These are phyloP conservation scores for Mortierella sp. DNA, from an alignment of 371 early-diverging fungal genomes.

Conservation along the genomic window DNA sequence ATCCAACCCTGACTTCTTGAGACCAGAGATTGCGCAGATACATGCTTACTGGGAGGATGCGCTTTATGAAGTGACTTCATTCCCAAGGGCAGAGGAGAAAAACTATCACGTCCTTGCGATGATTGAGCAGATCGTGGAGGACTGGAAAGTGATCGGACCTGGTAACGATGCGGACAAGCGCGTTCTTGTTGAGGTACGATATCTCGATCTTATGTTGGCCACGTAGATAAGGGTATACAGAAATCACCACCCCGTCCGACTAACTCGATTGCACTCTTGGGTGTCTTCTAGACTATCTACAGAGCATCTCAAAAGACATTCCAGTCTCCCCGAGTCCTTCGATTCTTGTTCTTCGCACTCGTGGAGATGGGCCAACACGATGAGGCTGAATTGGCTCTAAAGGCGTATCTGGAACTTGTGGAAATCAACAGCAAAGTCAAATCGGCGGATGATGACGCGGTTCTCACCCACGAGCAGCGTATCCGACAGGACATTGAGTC, in stretches of 20 bases:
- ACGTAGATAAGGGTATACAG: too few relatives aligned
- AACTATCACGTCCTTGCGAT: conserved; percentile 69
- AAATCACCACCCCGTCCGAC: too few relatives aligned
- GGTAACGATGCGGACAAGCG: conserved; percentile 58
- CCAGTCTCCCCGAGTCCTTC: conserved; percentile 77
- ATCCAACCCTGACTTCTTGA: conserved; percentile 50
- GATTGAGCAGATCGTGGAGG: conserved; percentile 70
- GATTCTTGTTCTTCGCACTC: conserved; percentile 70
- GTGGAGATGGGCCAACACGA: conserved; percentile 75
- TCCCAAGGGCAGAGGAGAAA: conserved; percentile 75
- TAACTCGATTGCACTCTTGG: too few relatives aligned
- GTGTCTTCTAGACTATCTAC: conserved; percentile 61
- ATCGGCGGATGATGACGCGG: conserved; percentile 11
- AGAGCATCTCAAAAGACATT: conserved; percentile 73
- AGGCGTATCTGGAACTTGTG: conserved; percentile 69
- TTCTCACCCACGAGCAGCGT: conserved; percentile 31
- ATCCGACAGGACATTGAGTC: conserved; percentile 45
- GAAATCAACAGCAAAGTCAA: conserved; percentile 49
- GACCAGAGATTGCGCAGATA: conserved; percentile 64
- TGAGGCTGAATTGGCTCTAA: conserved; percentile 76
- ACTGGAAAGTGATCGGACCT: conserved; percentile 65
- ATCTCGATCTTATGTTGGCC: too few relatives aligned
- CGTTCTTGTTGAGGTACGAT: conserved; percentile 59
- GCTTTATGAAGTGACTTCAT: conserved; percentile 60
- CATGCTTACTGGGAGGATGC: conserved; percentile 73